Conservation (phyloP, 768 basidiomycete genomes). For the Mycena polygramma region DNA sequence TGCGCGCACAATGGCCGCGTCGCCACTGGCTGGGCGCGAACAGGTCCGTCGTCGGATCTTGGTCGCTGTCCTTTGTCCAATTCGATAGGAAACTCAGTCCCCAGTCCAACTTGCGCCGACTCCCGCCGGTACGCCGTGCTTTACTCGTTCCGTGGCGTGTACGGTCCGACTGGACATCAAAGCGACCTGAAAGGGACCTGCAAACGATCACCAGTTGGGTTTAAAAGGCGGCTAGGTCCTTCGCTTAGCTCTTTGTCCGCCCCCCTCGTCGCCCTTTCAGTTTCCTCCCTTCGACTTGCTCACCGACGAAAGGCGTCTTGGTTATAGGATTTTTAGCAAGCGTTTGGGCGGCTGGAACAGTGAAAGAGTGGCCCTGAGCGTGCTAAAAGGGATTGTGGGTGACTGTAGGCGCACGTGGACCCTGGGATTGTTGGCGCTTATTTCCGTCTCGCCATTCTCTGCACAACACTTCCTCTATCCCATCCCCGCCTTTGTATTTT, state of each 20-base stretch:
- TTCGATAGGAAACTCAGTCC: background rate
- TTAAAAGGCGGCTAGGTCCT: conserved; percentile 9
- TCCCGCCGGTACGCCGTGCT: conserved; percentile 12
- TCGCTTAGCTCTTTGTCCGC: conserved; percentile 12
- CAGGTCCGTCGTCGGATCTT: conserved; percentile 14
- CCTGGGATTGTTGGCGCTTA: conserved; percentile 21
- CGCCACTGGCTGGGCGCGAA: conserved; percentile 8
- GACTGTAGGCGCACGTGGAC: conserved; percentile 25
- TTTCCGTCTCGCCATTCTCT: conserved; percentile 11
- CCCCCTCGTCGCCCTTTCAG: background rate
- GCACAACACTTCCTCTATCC: conserved; percentile 25
- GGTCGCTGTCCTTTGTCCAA: conserved; percentile 14
- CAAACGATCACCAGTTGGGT: conserved; percentile 1
- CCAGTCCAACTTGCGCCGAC: background rate
- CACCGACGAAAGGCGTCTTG: conserved; percentile 4
- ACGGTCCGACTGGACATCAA: background rate
- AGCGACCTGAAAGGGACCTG: conserved; percentile 15
- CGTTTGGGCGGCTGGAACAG: background rate
- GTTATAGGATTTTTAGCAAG: conserved; percentile 1
- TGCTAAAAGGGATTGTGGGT: conserved; percentile 20
- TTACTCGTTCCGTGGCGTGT: conserved; percentile 6
- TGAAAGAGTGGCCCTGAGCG: background rate
- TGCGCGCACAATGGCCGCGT: conserved; percentile 11
- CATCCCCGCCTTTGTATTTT: conserved; percentile 29
- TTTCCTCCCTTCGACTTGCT: background rate